A percentile compares a stretch with the other conserved stretches of the same genome.
Evolutionary conservation across 768 basidiomycete species (phyloP).

Genomic region (Phaeotremella skinneri): DNA sequence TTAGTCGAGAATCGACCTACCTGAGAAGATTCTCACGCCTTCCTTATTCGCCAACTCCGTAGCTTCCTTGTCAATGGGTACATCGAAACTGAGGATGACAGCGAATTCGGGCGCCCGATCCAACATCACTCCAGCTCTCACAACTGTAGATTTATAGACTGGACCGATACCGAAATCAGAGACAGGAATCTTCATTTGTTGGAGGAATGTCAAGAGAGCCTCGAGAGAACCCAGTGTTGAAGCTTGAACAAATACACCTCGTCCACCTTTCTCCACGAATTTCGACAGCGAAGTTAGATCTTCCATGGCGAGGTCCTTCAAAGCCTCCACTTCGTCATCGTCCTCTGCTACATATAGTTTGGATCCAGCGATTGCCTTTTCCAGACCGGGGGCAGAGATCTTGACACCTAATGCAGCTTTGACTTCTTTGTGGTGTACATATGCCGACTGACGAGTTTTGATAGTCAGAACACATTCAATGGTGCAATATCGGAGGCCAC

Average conservation of each 20-base stretch:
- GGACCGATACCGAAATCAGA: constrained; percentile 97
- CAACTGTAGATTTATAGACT: constrained; percentile 90
- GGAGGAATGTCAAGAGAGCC: constrained; percentile 92
- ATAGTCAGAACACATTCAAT: constrained; percentile 2
- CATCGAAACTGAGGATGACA: constrained; percentile 95
- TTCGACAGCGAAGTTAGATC: constrained; percentile 84
- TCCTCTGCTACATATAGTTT: constrained; percentile 86
- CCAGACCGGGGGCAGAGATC: constrained; percentile 87
- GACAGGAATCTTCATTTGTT: constrained; percentile 92
- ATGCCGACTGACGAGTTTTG: constrained; percentile 65
- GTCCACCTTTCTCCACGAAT: constrained; percentile 91
- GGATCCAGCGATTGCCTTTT: constrained; percentile 97
- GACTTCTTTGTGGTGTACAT: constrained; percentile 95
- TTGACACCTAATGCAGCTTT: constrained; percentile 97
- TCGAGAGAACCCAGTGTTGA: constrained; percentile 96
- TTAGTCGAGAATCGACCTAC: constrained; percentile 55
- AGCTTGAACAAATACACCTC: constrained; percentile 95
- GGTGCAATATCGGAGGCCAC: constrained; percentile 2
- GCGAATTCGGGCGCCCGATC: constrained; percentile 94
- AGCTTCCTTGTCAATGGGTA: constrained; percentile 87
- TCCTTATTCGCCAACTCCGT: constrained; percentile 88
- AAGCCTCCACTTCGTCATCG: constrained; percentile 93
- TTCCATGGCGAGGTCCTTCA: constrained; percentile 93
- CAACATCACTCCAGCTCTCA: constrained; percentile 87
- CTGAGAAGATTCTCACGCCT: constrained; percentile 91